Evolutionary conservation across 2,329 filamentous ascomycete species (phyloP).

Genomic region (Aspergillus clavatus): DNA sequence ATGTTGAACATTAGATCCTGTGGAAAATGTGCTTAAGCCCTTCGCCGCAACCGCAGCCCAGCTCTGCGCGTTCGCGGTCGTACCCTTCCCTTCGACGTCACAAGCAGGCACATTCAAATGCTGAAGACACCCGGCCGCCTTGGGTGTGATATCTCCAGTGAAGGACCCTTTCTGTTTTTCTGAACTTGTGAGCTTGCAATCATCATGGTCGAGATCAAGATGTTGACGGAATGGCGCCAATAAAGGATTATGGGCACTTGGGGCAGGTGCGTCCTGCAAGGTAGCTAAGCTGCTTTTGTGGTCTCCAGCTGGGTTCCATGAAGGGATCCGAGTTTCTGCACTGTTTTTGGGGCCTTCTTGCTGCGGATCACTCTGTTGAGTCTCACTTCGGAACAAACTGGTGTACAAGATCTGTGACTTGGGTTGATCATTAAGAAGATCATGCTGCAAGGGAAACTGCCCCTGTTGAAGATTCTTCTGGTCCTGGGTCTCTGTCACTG

Average conservation of each 20-base stretch:
- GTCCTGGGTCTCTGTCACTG: neutral
- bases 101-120: neutral
- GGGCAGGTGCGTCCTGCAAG: too few relatives aligned
- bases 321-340: neutral
- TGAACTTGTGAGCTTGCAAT: neutral
- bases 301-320: too few relatives aligned
- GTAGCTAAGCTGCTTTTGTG: too few relatives aligned
- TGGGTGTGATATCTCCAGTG: conserved; percentile 7
- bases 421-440: neutral
- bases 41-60: conserved; percentile 7
- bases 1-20: conserved; percentile 1
- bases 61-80: conserved; percentile 1
- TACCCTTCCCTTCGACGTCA: neutral
- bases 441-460: neutral
- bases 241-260: too few relatives aligned
- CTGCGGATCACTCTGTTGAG: neutral
- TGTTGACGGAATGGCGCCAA: too few relatives aligned
- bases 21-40: conserved; percentile 9
- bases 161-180: conserved; percentile 8
- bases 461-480: neutral
- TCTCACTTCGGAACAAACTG: neutral
- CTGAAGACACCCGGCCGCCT: neutral
- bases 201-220: neutral
- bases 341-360: neutral
- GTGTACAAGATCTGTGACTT: neutral